phyloP scores from a whole-genome alignment of 2,329 filamentous ascomycete genomes.

The Fragosphaeria purpurea region DNA sequence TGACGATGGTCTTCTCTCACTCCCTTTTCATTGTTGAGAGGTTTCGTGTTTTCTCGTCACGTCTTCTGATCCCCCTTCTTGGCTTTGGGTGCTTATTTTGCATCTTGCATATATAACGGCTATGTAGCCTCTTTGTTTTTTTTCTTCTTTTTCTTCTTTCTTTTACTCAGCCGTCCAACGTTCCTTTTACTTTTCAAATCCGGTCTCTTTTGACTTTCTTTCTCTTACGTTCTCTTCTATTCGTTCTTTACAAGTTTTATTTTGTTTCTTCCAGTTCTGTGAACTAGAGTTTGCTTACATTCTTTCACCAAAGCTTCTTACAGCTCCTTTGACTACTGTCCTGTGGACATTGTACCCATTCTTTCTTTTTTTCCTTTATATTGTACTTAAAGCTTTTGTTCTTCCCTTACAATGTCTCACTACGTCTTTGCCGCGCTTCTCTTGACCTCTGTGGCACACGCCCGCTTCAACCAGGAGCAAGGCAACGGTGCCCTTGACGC shows the following conservation, averaged over 20 bases:
- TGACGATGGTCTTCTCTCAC: too few species aligned
- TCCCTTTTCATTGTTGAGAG: too few species aligned
- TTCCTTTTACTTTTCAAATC: conserved; percentile 4
- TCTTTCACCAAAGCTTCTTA: too few species aligned
- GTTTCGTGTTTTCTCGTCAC: too few species aligned
- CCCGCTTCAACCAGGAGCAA: conserved; percentile 55
- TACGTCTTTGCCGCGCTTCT: conserved; percentile 27
- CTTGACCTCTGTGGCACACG: conserved; percentile 20
- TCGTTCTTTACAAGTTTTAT: conserved; percentile 3
- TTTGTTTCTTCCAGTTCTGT: conserved; percentile 12
- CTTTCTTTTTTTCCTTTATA: conserved; percentile 1
- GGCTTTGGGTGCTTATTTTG: too few species aligned
- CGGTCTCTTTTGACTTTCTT: conserved; percentile 5
- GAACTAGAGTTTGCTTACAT: conserved; percentile 1
- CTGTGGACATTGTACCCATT: not conserved
- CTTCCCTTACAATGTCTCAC: conserved; percentile 8
- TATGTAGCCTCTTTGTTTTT: not conserved
- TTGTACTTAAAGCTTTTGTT: too few species aligned
- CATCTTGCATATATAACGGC: too few species aligned
- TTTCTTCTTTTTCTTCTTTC: not conserved
- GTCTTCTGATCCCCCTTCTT: too few species aligned
- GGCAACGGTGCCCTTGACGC: conserved; percentile 37
- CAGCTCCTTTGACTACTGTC: too few species aligned
- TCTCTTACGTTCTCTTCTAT: conserved; percentile 1
- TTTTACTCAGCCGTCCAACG: conserved; percentile 6